Evolutionary conservation across 169 alveolate genomes (phyloP).

Genomic region (Plasmodium cynomolgi): DNA sequence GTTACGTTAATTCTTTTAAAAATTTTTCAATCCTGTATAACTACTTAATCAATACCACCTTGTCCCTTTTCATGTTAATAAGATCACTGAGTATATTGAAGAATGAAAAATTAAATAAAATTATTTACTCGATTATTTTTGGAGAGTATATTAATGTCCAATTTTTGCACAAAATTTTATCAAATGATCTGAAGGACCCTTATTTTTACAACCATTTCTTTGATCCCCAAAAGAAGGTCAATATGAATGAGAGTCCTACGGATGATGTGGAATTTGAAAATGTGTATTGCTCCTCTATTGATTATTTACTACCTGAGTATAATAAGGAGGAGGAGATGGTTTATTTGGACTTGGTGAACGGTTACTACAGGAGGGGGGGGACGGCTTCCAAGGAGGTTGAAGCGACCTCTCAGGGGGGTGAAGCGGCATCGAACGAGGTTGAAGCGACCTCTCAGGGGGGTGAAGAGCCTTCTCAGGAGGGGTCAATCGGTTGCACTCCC

Average conservation of each 20-base stretch:
- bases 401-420: background rate
- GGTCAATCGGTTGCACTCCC: background rate
- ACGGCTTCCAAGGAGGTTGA: background rate
- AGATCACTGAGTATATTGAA: constrained; percentile 43
- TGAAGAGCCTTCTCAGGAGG: too few relatives aligned
- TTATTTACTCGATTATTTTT: constrained; percentile 56
- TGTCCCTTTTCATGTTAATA: constrained; percentile 47
- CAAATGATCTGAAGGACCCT: constrained; percentile 67
- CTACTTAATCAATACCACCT: constrained; percentile 31
- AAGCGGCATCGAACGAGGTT: background rate
- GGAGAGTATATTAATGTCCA: constrained; percentile 25
- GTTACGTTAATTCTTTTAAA: constrained; percentile 56
- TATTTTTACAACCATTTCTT: constrained; percentile 47
- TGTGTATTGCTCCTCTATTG: constrained; percentile 49
- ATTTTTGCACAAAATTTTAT: constrained; percentile 33
- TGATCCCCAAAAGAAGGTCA: constrained; percentile 42
- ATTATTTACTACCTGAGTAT: constrained; percentile 33
- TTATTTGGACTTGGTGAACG: background rate
- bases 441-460: background rate
- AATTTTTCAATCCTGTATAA: constrained; percentile 44
- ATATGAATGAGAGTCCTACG: background rate
- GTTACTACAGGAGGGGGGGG: background rate
- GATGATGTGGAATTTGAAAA: constrained; percentile 57
- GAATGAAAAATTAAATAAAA: constrained; percentile 36
- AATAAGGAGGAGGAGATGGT: constrained; percentile 53